Evolutionary conservation across 2,329 filamentous ascomycete genomes (phyloP), one percentile per base, ranked within the genome.

Genomic region (Penicillium sp.): DNA sequence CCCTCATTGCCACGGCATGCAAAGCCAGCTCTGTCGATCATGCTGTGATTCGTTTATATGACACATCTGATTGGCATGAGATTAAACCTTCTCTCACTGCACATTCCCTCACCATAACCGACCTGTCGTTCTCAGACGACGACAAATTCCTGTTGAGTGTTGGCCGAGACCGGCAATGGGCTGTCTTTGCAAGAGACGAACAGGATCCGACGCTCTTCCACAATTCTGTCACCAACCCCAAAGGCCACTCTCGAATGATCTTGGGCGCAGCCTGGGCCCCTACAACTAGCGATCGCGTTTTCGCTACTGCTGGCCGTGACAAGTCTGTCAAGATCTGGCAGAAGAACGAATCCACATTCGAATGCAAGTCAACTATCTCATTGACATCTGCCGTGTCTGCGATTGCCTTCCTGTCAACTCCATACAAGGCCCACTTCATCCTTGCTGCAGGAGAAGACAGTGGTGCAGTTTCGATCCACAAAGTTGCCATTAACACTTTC

Each of bases 191-290:
- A 58, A 76, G 82, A 35, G 70, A 70, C 32, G 61, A 57, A 5
- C 59, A 66, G 25, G 63, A 63, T 4, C 45, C 51, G 12, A 64
- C 62, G 5, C 64, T 63, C 11, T 96, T 86, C 60, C 70, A 66
- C 25, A 73, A 85, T 3, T 66, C 80, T 35, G 74, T 83, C 52
- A 74, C 79, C 3, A 89, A 95, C 59, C 80, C 82, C 1, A 96
- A 95, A 69, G 91, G 88, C 0, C 93, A 98, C 67, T 78, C 86
- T 4, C 78, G 93, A 50, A 97, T 98, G 90, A 90, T 98, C 39
- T 76, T 97, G 11, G 89, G 90, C 63, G 86, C 83, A 1, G 82
- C 87, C 2, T 98, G 93, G 91, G 84, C 85, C 1, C 85, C 85
- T 1, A 36, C 57, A 0, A 49, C 63, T 5, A 62, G 63, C 6